phyloP scores from a whole-genome alignment of 306 rosid genomes.

The Cucurbita ficifolia region DNA sequence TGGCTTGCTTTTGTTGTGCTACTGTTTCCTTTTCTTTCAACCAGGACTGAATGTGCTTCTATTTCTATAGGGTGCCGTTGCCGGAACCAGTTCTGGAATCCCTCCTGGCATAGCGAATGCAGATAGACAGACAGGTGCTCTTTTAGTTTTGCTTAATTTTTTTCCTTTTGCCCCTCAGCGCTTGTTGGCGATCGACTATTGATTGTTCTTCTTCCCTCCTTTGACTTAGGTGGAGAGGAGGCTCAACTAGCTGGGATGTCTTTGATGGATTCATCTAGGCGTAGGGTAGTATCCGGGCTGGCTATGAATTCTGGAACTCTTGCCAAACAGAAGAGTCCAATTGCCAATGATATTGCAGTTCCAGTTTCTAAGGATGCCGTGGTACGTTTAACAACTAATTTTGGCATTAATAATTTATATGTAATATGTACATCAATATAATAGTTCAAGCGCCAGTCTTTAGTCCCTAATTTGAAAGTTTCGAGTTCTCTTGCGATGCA shows the following conservation, averaged over 20 bases:
- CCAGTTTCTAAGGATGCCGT: slow-evolving; percentile 20
- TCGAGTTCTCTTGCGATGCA: slow-evolving; percentile 12
- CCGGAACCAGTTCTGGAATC: slow-evolving; percentile 78
- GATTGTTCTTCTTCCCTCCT: too few species aligned
- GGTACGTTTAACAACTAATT: slow-evolving; percentile 15
- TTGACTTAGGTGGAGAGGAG: slow-evolving; percentile 48
- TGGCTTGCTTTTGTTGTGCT: neutral
- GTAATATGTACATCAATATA: too few species aligned
- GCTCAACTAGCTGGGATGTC: slow-evolving; percentile 53
- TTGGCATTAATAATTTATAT: neutral
- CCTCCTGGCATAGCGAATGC: slow-evolving; percentile 45
- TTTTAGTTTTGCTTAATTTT: neutral
- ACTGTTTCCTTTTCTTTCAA: neutral
- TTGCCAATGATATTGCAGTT: slow-evolving; percentile 16
- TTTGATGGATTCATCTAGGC: slow-evolving; percentile 57
- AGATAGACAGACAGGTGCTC: slow-evolving; percentile 64
- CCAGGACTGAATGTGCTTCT: neutral
- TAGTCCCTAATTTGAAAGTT: too few species aligned
- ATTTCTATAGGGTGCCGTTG: slow-evolving; percentile 45
- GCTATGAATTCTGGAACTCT: slow-evolving; percentile 39
- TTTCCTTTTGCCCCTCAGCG: neutral
- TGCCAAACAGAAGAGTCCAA: slow-evolving; percentile 29
- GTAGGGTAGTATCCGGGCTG: slow-evolving; percentile 58
- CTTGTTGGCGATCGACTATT: too few species aligned
- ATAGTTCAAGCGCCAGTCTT: too few species aligned